These are phyloP conservation scores for Chamaenerion angustifolium DNA, from an alignment of 345 rosid species.

Conservation along the genomic window DNA sequence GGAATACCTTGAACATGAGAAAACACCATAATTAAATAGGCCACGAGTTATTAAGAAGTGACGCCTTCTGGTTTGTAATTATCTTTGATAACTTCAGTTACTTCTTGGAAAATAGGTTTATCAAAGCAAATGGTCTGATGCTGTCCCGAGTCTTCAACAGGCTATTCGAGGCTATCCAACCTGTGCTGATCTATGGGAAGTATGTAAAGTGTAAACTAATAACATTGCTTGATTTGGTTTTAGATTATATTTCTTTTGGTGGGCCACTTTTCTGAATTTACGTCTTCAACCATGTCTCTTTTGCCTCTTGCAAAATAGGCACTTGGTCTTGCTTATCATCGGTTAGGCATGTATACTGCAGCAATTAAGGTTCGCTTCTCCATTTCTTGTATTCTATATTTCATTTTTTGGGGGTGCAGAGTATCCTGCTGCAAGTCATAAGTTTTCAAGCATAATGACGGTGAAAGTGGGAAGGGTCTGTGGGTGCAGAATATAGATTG, in stretches of 20 bases:
- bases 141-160: conserved; percentile 80
- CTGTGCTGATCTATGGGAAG: conserved; percentile 83
- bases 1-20: too few species aligned
- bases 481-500: too few species aligned
- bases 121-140: conserved; percentile 73
- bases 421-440: too few species aligned
- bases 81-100: not conserved
- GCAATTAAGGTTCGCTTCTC: conserved; percentile 56
- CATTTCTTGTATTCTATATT: not conserved
- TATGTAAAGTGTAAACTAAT: conserved; percentile 13
- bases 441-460: too few species aligned
- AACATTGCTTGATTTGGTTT: not conserved
- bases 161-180: conserved; percentile 87
- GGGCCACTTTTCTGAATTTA: not conserved
- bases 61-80: not conserved
- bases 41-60: too few species aligned
- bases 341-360: conserved; percentile 91
- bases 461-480: too few species aligned
- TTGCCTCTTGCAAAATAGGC: conserved; percentile 32
- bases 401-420: not conserved
- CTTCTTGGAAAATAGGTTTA: conserved; percentile 23
- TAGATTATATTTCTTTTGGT: not conserved
- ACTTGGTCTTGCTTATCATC: conserved; percentile 84
- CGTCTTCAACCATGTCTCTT: conserved; percentile 4
- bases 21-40: too few species aligned